Evolutionary conservation across 495 filamentous ascomycete species (phyloP).

Genomic region (Letharia columbiana): DNA sequence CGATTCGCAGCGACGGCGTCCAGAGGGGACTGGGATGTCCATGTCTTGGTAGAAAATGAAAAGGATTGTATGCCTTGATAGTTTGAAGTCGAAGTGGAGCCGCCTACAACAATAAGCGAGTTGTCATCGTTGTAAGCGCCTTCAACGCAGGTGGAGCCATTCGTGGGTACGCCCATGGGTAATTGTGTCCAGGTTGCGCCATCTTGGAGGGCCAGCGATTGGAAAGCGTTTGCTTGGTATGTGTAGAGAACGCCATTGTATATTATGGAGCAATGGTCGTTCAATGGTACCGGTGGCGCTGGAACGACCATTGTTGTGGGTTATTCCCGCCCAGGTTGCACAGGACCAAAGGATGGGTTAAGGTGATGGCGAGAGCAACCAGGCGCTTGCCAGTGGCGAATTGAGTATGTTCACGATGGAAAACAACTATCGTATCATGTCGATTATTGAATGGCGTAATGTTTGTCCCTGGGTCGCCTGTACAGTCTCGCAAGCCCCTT

Average conservation of each 20-base stretch:
- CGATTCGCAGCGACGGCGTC: constrained; percentile 55
- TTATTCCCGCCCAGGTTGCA: not conserved
- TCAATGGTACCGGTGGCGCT: constrained; percentile 53
- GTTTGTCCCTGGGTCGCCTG: not conserved
- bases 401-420: not conserved
- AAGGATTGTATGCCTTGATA: constrained; percentile 81
- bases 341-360: not conserved
- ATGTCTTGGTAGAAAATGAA: constrained; percentile 63
- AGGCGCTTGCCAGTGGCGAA: constrained; percentile 2
- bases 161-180: constrained; percentile 55
- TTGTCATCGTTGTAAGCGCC: constrained; percentile 45
- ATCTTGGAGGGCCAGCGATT: constrained; percentile 57
- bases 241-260: constrained; percentile 78
- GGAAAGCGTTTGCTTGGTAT: constrained; percentile 67
- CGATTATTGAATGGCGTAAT: not conserved
- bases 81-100: constrained; percentile 41
- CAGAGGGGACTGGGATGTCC: constrained; percentile 56
- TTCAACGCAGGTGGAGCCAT: constrained; percentile 68
- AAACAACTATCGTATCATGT: constrained; percentile 8
- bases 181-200: constrained; percentile 65
- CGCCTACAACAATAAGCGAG: constrained; percentile 79
- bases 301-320: constrained; percentile 50
- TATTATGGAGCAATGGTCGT: constrained; percentile 74
- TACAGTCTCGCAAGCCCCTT: constrained; percentile 1
- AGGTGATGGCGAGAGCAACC: constrained; percentile 12